A percentile compares a stretch with the other conserved stretches of the same genome.
These are phyloP conservation scores for Kokia cookei DNA, from an alignment of 441 rosid species.

Conservation along the genomic window DNA sequence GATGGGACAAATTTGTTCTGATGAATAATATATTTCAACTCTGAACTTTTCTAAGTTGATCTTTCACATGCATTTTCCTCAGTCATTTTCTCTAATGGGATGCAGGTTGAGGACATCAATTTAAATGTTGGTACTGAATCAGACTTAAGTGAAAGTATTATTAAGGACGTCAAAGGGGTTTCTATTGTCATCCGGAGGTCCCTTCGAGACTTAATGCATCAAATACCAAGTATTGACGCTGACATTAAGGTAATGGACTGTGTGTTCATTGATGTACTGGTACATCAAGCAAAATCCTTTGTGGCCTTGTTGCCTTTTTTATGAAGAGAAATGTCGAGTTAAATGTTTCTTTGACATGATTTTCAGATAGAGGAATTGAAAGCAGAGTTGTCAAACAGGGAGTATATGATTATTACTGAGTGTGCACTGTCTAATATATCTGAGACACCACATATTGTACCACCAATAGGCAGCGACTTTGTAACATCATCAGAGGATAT, in stretches of 20 bases:
- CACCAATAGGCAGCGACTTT: constrained; percentile 46
- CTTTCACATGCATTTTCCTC: neutral
- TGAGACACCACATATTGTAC: constrained; percentile 68
- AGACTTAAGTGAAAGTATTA: constrained; percentile 85
- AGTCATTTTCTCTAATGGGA: neutral
- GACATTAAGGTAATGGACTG: constrained; percentile 58
- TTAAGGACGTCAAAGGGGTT: constrained; percentile 89
- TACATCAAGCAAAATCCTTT: neutral
- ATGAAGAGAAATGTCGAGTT: constrained; percentile 15
- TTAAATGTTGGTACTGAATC: constrained; percentile 85
- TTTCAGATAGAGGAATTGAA: constrained; percentile 80
- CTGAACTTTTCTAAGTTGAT: constrained; percentile 5
- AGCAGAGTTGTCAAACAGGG: constrained; percentile 79
- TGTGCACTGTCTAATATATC: constrained; percentile 89
- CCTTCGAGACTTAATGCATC: constrained; percentile 91
- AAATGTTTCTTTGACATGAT: constrained; percentile 20
- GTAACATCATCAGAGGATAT: constrained; percentile 40
- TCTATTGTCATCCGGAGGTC: constrained; percentile 81
- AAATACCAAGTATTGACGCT: constrained; percentile 69
- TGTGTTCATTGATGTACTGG: constrained; percentile 4
- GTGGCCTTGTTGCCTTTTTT: neutral
- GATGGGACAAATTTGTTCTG: neutral
- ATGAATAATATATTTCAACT: neutral
- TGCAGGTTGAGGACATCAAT: constrained; percentile 90
- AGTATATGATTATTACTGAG: constrained; percentile 89